A percentile compares a stretch with the other conserved stretches of the same genome.
Evolutionary conservation across 306 rosid genomes (phyloP).

Genomic region (Quercus robur): DNA sequence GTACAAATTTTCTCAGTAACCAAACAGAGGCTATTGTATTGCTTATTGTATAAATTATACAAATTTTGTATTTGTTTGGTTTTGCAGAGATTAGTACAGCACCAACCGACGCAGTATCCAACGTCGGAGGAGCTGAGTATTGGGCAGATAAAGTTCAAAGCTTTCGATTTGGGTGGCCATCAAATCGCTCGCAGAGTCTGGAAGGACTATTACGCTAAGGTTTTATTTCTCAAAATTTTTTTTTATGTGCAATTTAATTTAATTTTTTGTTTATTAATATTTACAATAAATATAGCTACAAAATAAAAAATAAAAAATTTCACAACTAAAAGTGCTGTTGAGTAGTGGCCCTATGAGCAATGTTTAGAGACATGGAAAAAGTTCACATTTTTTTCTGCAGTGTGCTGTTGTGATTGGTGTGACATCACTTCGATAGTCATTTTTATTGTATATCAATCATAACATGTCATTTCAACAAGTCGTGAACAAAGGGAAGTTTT

Average conservation of each 20-base stretch:
- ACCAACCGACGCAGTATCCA: constrained; percentile 82
- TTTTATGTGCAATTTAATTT: not conserved
- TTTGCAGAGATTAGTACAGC: constrained; percentile 77
- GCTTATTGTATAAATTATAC: not conserved
- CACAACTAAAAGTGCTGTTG: no score
- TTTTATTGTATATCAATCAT: no score
- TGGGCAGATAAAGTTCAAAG: constrained; percentile 77
- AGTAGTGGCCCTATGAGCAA: no score
- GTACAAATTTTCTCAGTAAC: constrained; percentile 7
- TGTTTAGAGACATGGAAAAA: no score
- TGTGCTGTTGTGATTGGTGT: no score
- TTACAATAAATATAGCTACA: no score
- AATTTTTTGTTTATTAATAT: no score
- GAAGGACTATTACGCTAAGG: constrained; percentile 82
- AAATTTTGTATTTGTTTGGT: not conserved
- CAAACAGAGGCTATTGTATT: not conserved
- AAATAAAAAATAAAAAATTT: no score
- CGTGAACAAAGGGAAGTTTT: no score
- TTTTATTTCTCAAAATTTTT: not conserved
- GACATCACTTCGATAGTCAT: no score
- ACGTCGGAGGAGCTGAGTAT: constrained; percentile 84
- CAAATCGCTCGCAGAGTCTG: constrained; percentile 89
- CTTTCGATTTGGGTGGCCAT: constrained; percentile 90
- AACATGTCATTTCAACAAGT: no score
- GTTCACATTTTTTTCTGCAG: no score